Evolutionary conservation across 2,329 filamentous ascomycete genomes (phyloP), one percentile per base, ranked within the genome.

Genomic region (Aspergillus tubingensis): DNA sequence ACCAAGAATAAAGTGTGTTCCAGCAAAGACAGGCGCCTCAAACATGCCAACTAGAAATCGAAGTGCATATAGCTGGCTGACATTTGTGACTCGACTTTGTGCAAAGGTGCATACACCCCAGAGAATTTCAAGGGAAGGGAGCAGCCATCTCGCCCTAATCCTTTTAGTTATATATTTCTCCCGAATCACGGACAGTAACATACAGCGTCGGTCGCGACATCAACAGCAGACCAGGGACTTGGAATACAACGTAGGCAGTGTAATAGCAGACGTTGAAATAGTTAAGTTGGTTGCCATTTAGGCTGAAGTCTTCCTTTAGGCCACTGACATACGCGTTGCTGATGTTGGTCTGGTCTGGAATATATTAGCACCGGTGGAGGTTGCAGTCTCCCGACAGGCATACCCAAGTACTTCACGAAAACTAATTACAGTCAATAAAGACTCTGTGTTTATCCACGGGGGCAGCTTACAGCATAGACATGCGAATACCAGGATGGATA

Each of bases 21-120:
- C 74, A 2, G 72, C 70, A 59, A 71, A 74, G 0, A 73, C 69
- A 8, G 73, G 70, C 0, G 71, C 68, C 60, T 76, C 74, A 2
- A 73, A 63, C 64, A 75, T 68, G 3, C 73, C 73, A 4, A 76
- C 69, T 1, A 76, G 62, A 36, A 74, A 71, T 1, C 74, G 70
- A n/a, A 76, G 51, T 0, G 70, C 72, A 27, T 75, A 76, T 0
- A 77, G 62, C 39, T 75, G 74, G 2, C 68, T 58, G 5, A 72
- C 71, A 54, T 68, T 73, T 10, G 71, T 73, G 11, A 71, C 71
- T 6, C 68, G 65, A 11, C 70, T 71, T 50, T 75, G 73, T 5
- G 70, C 69, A 51, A 75, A 75, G 8, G 74, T 76, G 38, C 73
- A 70, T 7, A 74, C 67, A 13, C 72, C 72, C 74, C 74, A 77